These are phyloP conservation scores for Zychaea mexicana DNA, from an alignment of 371 early-diverging fungal species.

Conservation along the genomic window DNA sequence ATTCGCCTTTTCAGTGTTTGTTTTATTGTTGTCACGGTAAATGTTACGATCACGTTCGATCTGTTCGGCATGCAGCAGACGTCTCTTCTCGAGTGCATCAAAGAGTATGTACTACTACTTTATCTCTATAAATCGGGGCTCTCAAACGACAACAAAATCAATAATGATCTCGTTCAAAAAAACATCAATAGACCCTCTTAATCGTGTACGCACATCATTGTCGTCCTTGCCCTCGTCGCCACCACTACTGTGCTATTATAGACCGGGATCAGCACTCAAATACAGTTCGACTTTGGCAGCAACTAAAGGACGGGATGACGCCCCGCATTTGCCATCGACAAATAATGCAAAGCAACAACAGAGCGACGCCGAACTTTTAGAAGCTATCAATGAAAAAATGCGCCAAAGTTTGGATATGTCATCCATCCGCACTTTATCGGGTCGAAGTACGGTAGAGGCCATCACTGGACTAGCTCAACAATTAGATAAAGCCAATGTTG, in stretches of 20 bases:
- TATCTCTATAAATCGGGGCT: too few species aligned
- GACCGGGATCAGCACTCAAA: too few species aligned
- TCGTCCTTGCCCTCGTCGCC: too few species aligned
- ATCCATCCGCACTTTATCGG: neutral
- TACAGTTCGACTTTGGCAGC: too few species aligned
- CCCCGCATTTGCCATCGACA: too few species aligned
- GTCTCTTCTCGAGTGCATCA: neutral
- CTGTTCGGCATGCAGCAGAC: neutral
- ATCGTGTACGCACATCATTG: too few species aligned
- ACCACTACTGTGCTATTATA: too few species aligned
- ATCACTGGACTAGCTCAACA: conserved; percentile 9
- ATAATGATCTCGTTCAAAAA: neutral
- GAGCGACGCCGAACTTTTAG: neutral
- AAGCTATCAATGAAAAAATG: neutral
- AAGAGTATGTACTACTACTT: neutral
- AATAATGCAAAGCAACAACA: too few species aligned
- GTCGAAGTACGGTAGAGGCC: neutral
- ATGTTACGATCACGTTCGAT: neutral
- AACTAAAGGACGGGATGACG: too few species aligned
- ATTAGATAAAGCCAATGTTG: conserved; percentile 12
- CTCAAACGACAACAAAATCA: neutral
- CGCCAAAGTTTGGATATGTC: neutral
- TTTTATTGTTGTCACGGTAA: neutral
- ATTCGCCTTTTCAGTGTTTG: neutral
- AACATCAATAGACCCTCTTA: too few species aligned